These are phyloP conservation scores for Fonsecaea monophora DNA, from an alignment of 2,329 filamentous ascomycete genomes.

Conservation along the genomic window DNA sequence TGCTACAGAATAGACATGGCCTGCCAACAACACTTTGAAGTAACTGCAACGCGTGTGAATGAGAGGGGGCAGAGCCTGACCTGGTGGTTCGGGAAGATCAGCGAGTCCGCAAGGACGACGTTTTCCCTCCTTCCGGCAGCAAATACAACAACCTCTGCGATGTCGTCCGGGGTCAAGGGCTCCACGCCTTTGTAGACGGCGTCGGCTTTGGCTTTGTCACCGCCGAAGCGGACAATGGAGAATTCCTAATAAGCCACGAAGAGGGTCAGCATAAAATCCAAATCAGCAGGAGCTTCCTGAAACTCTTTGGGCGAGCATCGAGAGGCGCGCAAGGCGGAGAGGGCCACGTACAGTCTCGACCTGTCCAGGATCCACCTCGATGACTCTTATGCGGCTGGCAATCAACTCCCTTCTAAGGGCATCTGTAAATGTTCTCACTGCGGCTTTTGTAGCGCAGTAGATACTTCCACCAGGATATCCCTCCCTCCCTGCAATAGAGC, in stretches of 20 bases:
- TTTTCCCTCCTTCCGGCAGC: slow-evolving; percentile 83
- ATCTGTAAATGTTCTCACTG: slow-evolving; percentile 84
- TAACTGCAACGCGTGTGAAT: neutral
- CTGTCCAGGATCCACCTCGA: slow-evolving; percentile 89
- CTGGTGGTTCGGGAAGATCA: slow-evolving; percentile 90
- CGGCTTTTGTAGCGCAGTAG: slow-evolving; percentile 93
- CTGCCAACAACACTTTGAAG: neutral
- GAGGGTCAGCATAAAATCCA: neutral
- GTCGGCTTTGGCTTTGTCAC: slow-evolving; percentile 87
- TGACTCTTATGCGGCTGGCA: slow-evolving; percentile 78
- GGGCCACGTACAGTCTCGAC: slow-evolving; percentile 70
- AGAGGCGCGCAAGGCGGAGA: neutral
- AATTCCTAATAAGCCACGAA: slow-evolving; percentile 65
- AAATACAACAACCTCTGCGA: slow-evolving; percentile 90
- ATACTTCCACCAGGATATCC: slow-evolving; percentile 85
- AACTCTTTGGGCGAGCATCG: neutral
- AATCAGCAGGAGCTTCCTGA: neutral
- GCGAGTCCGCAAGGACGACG: slow-evolving; percentile 84
- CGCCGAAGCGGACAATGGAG: slow-evolving; percentile 84
- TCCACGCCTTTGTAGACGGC: slow-evolving; percentile 77
- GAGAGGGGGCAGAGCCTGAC: slow-evolving; percentile 17
- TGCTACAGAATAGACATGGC: neutral
- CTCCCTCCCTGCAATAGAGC: slow-evolving; percentile 88
- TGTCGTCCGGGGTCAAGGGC: slow-evolving; percentile 85
- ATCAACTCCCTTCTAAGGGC: slow-evolving; percentile 83